A percentile compares a stretch with the other conserved stretches of the same genome.
These are phyloP conservation scores for Myochromella boudieri DNA, from an alignment of 768 basidiomycete genomes.

Conservation along the genomic window DNA sequence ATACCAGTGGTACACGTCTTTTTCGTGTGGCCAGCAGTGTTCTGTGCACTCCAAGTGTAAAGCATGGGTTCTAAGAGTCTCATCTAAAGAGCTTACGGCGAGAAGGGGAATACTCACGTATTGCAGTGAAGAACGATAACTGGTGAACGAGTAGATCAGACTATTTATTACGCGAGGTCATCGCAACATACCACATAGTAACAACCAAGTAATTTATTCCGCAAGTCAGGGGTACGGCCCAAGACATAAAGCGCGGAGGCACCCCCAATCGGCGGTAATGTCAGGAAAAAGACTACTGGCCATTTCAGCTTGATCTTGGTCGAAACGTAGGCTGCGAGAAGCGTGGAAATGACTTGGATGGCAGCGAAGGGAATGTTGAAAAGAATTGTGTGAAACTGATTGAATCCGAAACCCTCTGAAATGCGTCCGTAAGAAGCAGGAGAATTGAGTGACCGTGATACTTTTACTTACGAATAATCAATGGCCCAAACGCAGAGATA, in stretches of 20 bases:
- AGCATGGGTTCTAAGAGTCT: conserved; percentile 42
- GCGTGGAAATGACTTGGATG: conserved; percentile 38
- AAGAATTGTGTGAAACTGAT: conserved; percentile 40
- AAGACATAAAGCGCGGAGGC: conserved; percentile 31
- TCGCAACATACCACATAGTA: conserved; percentile 36
- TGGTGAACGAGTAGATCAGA: conserved; percentile 7
- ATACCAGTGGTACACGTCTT: conserved; percentile 41
- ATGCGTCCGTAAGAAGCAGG: background rate
- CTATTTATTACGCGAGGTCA: background rate
- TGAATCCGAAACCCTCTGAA: conserved; percentile 43
- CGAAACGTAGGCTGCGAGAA: conserved; percentile 33
- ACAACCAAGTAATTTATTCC: conserved; percentile 32
- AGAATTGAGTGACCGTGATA: too few relatives aligned
- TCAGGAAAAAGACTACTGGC: conserved; percentile 34
- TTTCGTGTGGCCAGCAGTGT: conserved; percentile 43
- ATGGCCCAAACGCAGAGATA: conserved; percentile 41
- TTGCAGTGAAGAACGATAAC: conserved; percentile 34
- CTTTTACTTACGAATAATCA: conserved; percentile 34
- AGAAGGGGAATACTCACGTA: conserved; percentile 25
- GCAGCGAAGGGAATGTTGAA: conserved; percentile 48
- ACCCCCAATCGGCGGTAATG: conserved; percentile 39
- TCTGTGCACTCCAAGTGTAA: conserved; percentile 40
- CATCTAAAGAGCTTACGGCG: too few relatives aligned
- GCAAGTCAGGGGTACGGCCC: conserved; percentile 27
- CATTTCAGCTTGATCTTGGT: conserved; percentile 38